Conservation (phyloP, 805 yeast species). For the Teunomyces atbi region DNA sequence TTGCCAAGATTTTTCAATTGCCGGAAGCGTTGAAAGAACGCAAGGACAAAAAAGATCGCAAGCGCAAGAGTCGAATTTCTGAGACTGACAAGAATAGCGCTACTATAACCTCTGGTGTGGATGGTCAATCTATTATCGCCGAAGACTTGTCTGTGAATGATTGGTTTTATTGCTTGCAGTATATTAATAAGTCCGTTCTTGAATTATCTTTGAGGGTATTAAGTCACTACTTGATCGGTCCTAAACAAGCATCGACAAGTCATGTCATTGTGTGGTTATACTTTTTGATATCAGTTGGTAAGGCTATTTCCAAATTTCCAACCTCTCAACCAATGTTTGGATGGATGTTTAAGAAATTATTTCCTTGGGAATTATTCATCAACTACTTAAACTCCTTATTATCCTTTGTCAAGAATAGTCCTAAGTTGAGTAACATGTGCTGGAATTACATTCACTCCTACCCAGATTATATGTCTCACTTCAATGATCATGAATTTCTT, state of each 20-base stretch:
- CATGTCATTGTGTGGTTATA: conserved; percentile 78
- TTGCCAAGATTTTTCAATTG: conserved; percentile 68
- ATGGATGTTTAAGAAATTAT: conserved; percentile 50
- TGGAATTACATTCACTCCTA: conserved; percentile 18
- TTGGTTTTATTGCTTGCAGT: conserved; percentile 59
- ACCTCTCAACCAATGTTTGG: conserved; percentile 46
- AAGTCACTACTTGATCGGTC: conserved; percentile 66
- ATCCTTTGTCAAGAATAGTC: conserved; percentile 26
- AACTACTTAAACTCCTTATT: conserved; percentile 62
- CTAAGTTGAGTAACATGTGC: conserved; percentile 15
- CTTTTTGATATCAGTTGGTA: conserved; percentile 63
- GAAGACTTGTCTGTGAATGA: conserved; percentile 35
- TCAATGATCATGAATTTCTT: conserved; percentile 58
- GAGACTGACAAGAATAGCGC: conserved; percentile 14
- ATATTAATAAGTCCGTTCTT: conserved; percentile 60
- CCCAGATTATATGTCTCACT: conserved; percentile 46
- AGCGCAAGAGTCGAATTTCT: conserved; percentile 42
- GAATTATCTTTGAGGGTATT: conserved; percentile 69
- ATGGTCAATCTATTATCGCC: conserved; percentile 30
- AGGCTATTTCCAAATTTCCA: conserved; percentile 48
- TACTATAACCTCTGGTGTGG: conserved; percentile 20
- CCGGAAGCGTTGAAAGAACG: conserved; percentile 72
- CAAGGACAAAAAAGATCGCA: conserved; percentile 67
- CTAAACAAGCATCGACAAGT: conserved; percentile 66
- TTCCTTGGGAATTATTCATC: conserved; percentile 70